Percentiles rank a stretch among this genome's conserved stretches.
phyloP scores from a whole-genome alignment of 192 early-diverging fungal genomes.

The Spinellus fusiger region DNA sequence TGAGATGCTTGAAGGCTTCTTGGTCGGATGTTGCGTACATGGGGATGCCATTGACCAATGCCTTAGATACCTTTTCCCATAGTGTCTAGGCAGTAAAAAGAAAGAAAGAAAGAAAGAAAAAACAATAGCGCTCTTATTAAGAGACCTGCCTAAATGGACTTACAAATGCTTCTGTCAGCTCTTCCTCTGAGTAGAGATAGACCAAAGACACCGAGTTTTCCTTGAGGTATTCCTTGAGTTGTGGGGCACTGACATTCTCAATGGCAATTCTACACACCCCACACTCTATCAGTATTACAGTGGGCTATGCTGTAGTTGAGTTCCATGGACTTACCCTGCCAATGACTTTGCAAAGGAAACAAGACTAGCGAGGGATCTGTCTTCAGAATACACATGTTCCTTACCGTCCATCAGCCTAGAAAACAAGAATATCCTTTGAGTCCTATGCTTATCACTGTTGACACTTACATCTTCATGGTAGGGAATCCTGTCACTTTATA shows the following conservation, averaged over 20 bases:
- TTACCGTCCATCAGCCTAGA: not conserved
- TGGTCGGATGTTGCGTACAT: slow-evolving; percentile 37
- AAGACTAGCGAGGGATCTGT: slow-evolving; percentile 7
- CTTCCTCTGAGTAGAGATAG: slow-evolving; percentile 48
- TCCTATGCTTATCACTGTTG: not conserved
- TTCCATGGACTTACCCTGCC: slow-evolving; percentile 6
- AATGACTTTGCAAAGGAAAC: slow-evolving; percentile 12
- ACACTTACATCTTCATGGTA: slow-evolving; percentile 67
- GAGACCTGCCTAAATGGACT: too few species aligned
- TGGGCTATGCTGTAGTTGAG: too few species aligned
- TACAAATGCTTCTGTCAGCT: slow-evolving; percentile 25
- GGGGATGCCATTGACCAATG: slow-evolving; percentile 11
- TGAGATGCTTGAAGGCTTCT: slow-evolving; percentile 9
- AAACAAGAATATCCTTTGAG: not conserved
- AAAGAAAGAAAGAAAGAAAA: not conserved
- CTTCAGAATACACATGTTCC: not conserved
- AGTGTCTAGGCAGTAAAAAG: slow-evolving; percentile 8
- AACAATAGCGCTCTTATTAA: not conserved
- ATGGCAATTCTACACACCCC: slow-evolving; percentile 5
- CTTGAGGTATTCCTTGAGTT: slow-evolving; percentile 36
- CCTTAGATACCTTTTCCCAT: slow-evolving; percentile 13
- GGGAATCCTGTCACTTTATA: slow-evolving; percentile 76
- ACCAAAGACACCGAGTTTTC: slow-evolving; percentile 45
- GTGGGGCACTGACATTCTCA: slow-evolving; percentile 24
- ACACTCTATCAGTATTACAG: too few species aligned